Evolutionary conservation across 768 basidiomycete genomes (phyloP).

Genomic region (Suillus plorans): DNA sequence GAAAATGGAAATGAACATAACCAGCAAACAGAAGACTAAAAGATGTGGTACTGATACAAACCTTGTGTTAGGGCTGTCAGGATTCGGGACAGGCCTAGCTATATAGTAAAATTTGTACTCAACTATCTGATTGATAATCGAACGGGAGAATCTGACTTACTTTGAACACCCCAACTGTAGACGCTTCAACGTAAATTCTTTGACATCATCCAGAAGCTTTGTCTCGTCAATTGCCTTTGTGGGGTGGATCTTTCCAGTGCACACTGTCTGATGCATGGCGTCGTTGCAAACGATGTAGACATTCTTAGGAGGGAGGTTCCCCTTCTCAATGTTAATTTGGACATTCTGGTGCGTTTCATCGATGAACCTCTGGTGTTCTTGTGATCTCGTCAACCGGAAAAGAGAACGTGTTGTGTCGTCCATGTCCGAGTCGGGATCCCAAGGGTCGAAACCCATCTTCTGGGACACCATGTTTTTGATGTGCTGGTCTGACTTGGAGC

Average conservation of each 20-base stretch:
- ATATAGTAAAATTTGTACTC: background rate
- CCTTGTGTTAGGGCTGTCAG: background rate
- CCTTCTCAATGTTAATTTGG: constrained; percentile 7
- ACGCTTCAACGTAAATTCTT: background rate
- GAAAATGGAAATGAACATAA: background rate
- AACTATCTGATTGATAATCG: background rate
- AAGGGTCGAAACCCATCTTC: constrained; percentile 1
- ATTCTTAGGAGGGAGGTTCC: constrained; percentile 14
- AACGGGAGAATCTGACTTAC: background rate
- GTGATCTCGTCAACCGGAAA: constrained; percentile 2
- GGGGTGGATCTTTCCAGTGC: background rate
- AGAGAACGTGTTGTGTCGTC: background rate
- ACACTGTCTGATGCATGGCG: constrained; percentile 3
- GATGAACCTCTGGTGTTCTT: constrained; percentile 17
- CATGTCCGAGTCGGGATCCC: background rate
- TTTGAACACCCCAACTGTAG: background rate
- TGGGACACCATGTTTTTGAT: constrained; percentile 13
- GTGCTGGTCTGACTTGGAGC: constrained; percentile 16
- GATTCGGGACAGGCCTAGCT: background rate
- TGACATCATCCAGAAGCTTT: constrained; percentile 11
- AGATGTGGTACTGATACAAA: background rate
- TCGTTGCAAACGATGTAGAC: constrained; percentile 18
- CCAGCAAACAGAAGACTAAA: background rate
- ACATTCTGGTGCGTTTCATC: constrained; percentile 15
- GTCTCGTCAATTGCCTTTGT: constrained; percentile 14